These are phyloP conservation scores for Vitis hybrid DNA, from an alignment of 177 flowering plant species.

Conservation along the genomic window DNA sequence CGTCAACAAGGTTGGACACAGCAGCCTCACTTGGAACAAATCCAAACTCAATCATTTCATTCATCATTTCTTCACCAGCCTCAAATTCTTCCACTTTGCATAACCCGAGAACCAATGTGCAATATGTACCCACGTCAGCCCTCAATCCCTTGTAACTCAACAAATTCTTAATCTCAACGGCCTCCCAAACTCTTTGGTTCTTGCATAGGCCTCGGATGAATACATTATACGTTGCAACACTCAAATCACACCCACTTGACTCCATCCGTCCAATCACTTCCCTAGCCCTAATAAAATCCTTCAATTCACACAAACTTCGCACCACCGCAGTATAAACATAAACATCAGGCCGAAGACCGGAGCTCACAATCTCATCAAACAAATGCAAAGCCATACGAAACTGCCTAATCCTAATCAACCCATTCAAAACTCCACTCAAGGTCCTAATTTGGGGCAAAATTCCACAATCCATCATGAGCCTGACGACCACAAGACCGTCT, in stretches of 20 bases:
- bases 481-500: constrained; percentile 45
- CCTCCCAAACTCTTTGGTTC: constrained; percentile 50
- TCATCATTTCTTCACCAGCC: constrained; percentile 40
- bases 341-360: constrained; percentile 49
- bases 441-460: constrained; percentile 69
- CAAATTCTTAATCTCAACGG: constrained; percentile 59
- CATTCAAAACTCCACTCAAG: constrained; percentile 60
- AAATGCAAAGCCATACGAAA: constrained; percentile 51
- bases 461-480: constrained; percentile 39
- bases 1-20: constrained; percentile 60
- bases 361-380: constrained; percentile 46
- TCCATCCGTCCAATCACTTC: constrained; percentile 50
- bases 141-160: constrained; percentile 46
- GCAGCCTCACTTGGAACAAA: constrained; percentile 75
- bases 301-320: constrained; percentile 66
- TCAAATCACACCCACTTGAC: constrained; percentile 38
- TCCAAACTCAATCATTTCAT: constrained; percentile 71
- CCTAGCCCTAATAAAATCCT: constrained; percentile 51
- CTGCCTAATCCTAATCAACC: constrained; percentile 47
- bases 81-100: constrained; percentile 53
- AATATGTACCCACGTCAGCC: constrained; percentile 72
- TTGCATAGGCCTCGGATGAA: constrained; percentile 80
- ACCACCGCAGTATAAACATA: constrained; percentile 53
- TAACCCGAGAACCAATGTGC: constrained; percentile 65
- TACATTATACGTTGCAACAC: constrained; percentile 64